Percentiles rank a stretch among this genome's conserved stretches.
Evolutionary conservation across 179 eudicot genomes (phyloP).

Genomic region (Nepenthes alata): DNA sequence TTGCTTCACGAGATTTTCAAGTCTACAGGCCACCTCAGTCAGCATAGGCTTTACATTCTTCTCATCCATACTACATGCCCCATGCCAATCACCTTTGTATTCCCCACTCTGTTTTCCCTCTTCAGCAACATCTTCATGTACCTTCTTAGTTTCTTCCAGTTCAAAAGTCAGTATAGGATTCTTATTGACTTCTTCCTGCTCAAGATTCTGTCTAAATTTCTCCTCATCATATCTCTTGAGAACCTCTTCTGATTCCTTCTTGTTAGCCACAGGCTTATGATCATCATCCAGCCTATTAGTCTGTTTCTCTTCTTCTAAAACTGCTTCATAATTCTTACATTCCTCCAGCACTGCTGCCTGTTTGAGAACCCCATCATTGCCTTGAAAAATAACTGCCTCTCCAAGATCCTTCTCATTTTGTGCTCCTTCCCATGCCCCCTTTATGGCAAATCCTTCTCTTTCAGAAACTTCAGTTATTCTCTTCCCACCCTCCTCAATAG

Average conservation of each 20-base stretch:
- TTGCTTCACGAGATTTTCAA: constrained; percentile 6
- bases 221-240: constrained; percentile 5
- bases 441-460: constrained; percentile 1
- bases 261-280: constrained; percentile 1
- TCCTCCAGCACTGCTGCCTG: constrained; percentile 12
- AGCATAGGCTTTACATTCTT: constrained; percentile 6
- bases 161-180: constrained; percentile 8
- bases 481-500: constrained; percentile 7
- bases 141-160: constrained; percentile 7
- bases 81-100: constrained; percentile 10
- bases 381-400: constrained; percentile 8
- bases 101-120: constrained; percentile 7
- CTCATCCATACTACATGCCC: constrained; percentile 10
- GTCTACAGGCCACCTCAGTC: constrained; percentile 6
- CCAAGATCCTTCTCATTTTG: constrained; percentile 10
- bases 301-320: constrained; percentile 10
- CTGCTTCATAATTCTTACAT: constrained; percentile 13
- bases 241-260: constrained; percentile 7
- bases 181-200: constrained; percentile 8
- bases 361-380: constrained; percentile 1
- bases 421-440: constrained; percentile 14
- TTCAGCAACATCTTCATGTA: constrained; percentile 2
- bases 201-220: constrained; percentile 9
- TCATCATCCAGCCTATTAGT: constrained; percentile 12
- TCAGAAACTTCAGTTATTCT: constrained; percentile 4